Conservation (phyloP, 108 stramenopile species). For the Discostella stelligeroides region DNA sequence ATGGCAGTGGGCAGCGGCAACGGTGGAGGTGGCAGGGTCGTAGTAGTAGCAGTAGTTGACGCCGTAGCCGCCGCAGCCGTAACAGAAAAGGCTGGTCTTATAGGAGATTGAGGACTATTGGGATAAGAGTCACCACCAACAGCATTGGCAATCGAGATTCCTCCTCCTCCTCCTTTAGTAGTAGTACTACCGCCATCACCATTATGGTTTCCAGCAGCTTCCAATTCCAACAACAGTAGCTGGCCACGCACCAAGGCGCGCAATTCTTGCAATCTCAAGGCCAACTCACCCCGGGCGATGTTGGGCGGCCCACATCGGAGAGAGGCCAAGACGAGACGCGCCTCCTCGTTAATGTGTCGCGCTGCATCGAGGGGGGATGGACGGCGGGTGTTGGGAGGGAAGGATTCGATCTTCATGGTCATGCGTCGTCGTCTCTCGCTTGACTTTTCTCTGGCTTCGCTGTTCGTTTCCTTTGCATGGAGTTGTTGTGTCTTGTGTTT, state of each 20-base stretch:
- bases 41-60: not conserved
- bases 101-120: not conserved
- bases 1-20: not conserved
- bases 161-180: not conserved
- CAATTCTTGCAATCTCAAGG: constrained; percentile 70
- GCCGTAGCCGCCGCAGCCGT: not conserved
- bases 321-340: constrained; percentile 71
- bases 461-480: too few species aligned
- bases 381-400: constrained; percentile 28
- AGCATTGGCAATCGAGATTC: too few species aligned
- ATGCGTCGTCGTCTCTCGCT: too few species aligned
- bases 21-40: not conserved
- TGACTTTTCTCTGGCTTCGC: too few species aligned
- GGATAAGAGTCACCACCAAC: constrained; percentile 8
- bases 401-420: constrained; percentile 29
- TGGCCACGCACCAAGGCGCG: constrained; percentile 44
- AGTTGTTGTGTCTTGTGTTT: too few species aligned
- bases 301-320: constrained; percentile 78
- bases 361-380: constrained; percentile 48
- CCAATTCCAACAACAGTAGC: too few species aligned
- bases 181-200: not conserved
- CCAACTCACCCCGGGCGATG: constrained; percentile 78
- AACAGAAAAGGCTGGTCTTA: not conserved
- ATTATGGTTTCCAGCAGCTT: constrained; percentile 1
- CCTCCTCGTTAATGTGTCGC: constrained; percentile 79